Conservation (phyloP, 768 basidiomycete species). For the Clitopilus passeckerianus region DNA sequence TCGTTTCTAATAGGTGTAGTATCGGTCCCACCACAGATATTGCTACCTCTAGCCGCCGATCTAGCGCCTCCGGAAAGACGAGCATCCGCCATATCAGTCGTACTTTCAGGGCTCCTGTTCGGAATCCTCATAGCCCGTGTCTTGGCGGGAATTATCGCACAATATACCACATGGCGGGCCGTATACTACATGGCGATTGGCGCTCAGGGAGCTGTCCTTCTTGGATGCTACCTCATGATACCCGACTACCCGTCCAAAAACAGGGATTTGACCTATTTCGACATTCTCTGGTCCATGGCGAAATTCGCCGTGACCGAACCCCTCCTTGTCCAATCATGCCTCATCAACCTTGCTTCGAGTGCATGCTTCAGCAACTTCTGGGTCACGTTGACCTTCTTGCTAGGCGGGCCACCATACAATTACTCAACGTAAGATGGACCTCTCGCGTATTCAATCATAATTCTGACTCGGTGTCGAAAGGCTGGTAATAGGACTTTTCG, state of each 20-base stretch:
- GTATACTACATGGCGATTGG: constrained; percentile 79
- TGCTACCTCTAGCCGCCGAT: constrained; percentile 77
- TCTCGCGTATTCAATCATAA: background rate
- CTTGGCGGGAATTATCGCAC: constrained; percentile 67
- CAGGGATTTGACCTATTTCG: constrained; percentile 53
- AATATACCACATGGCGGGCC: constrained; percentile 67
- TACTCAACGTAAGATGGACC: constrained; percentile 57
- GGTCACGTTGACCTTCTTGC: constrained; percentile 79
- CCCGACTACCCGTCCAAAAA: constrained; percentile 86
- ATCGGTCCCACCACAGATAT: constrained; percentile 74
- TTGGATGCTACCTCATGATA: constrained; percentile 58
- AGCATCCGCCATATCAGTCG: constrained; percentile 72
- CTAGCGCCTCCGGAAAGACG: constrained; percentile 71
- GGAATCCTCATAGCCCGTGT: constrained; percentile 75
- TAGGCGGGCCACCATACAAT: constrained; percentile 70
- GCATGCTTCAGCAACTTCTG: constrained; percentile 58
- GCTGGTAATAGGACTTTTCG: constrained; percentile 66
- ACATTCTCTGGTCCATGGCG: constrained; percentile 73
- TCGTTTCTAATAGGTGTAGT: constrained; percentile 68
- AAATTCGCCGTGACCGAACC: constrained; percentile 77
- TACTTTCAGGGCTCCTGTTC: constrained; percentile 61
- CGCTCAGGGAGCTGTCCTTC: constrained; percentile 54
- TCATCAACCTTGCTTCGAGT: constrained; percentile 59
- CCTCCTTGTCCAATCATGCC: constrained; percentile 60
- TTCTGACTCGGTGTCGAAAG: constrained; percentile 15